Base-by-base conservation (phyloP, 139 green algal species). In the Asterochloris sp. region DNA sequence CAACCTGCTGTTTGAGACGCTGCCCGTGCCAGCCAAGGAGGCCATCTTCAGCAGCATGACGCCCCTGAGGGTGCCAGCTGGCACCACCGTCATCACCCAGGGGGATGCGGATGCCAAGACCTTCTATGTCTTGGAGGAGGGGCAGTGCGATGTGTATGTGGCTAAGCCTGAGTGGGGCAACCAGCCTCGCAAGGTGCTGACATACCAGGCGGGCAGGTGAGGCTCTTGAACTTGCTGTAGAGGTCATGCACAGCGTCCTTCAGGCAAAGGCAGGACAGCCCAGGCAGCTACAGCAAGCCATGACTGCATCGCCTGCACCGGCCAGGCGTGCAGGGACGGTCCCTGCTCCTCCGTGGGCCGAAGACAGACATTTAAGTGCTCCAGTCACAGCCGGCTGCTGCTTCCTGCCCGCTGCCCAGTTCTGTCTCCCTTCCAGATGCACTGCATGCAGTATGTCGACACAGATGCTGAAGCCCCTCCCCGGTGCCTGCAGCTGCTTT, bases 41-140 rank as follows among this genome's bases (percentile, higher is more conserved):
- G 91, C 92, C 67, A 93, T 97, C 84, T 91, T 95, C 74, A 82
- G 92, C 87, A 92, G 87, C 84, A 96, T 98, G 93, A 84, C 86
- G 29, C 76, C 84, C 0, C 64, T 91, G 60, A 78, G 75, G 19
- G 86, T 94, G 1, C 13, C 28, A 24, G 77, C 84, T 0, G 91
- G 91, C 16, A 89, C 87, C 21, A 84, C 89, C 78, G 94, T 98
- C 81, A 98, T 98, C 80, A 62, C 61, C 11, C 88, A 92, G 86
- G 90, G 91, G 15, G 91, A 95, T 67, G 77, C 77, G 0, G 85
- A 90, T 27, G 91, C 86, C 16, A 88, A 60, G n/a, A 84, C 83
- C 17, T 95, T 93, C 75, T 95, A 93, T 69, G 86, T 95, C 1
- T 74, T 95, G 68, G 89, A 92, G 76, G n/a, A 69, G 2, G 92